Conservation (phyloP, 345 rosid species). For the Euphorbia tirucalli region DNA sequence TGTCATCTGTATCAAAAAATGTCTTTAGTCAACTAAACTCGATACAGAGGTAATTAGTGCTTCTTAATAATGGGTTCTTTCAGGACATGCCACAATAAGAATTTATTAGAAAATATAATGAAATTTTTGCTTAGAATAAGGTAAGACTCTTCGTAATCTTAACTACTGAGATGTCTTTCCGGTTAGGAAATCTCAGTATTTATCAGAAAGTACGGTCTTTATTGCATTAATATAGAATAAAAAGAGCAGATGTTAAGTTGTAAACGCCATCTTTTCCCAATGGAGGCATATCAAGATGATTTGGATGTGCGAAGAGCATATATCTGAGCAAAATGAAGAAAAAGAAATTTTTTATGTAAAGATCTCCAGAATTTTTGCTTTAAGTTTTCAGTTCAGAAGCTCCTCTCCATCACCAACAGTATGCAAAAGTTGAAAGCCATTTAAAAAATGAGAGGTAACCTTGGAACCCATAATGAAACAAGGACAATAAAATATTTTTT, state of each 20-base stretch:
- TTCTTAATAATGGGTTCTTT: neutral
- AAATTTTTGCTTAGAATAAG: too few relatives aligned
- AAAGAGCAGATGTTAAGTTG: too few relatives aligned
- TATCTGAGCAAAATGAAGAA: too few relatives aligned
- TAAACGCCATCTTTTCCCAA: too few relatives aligned
- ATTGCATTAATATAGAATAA: too few relatives aligned
- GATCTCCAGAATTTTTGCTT: too few relatives aligned
- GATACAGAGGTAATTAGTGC: neutral
- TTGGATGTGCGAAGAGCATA: too few relatives aligned
- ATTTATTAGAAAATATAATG: neutral
- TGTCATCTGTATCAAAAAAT: neutral
- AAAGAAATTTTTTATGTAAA: too few relatives aligned
- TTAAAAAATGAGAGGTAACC: neutral
- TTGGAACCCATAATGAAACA: neutral
- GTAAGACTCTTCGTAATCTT: neutral
- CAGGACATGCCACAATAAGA: neutral
- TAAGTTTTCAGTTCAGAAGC: too few relatives aligned
- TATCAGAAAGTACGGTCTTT: neutral
- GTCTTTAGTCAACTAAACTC: neutral
- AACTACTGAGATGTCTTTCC: neutral
- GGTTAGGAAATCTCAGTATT: neutral
- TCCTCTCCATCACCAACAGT: neutral
- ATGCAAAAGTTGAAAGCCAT: neutral
- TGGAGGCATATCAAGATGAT: too few relatives aligned
- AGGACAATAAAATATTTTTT: neutral